These are phyloP conservation scores for Tagetes patula DNA, from an alignment of 129 eudicot genomes.

Conservation along the genomic window DNA sequence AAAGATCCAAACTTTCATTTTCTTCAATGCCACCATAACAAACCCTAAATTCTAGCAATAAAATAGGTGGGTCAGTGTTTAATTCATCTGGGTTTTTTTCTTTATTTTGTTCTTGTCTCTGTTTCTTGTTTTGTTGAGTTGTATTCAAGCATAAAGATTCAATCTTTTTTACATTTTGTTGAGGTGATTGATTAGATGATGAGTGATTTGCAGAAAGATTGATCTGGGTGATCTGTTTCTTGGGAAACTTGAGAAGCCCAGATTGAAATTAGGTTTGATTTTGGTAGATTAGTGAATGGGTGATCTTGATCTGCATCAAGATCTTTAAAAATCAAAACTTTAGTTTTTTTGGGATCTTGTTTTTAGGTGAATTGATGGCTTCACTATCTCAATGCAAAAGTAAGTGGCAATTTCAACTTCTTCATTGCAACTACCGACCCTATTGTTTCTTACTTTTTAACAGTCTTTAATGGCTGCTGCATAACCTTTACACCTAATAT, in stretches of 20 bases:
- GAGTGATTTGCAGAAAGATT: conserved; percentile 24
- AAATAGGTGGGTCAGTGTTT: conserved; percentile 25
- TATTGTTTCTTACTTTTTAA: conserved; percentile 23
- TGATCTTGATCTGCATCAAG: conserved; percentile 19
- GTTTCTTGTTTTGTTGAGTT: neutral
- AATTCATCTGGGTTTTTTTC: conserved; percentile 18
- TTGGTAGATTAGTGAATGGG: neutral
- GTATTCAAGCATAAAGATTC: conserved; percentile 20
- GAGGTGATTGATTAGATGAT: conserved; percentile 15
- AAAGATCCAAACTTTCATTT: conserved; percentile 24
- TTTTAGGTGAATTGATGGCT: conserved; percentile 25
- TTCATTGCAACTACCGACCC: conserved; percentile 32
- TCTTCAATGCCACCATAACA: conserved; percentile 26
- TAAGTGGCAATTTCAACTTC: conserved; percentile 26
- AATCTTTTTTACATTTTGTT: conserved; percentile 21
- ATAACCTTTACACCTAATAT: conserved; percentile 36
- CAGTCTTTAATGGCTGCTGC: conserved; percentile 36
- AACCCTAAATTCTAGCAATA: neutral
- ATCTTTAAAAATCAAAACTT: conserved; percentile 5
- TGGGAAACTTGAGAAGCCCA: conserved; percentile 22
- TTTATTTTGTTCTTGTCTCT: neutral
- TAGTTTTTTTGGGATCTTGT: conserved; percentile 16
- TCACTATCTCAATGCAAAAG: conserved; percentile 26
- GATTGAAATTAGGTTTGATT: conserved; percentile 28
- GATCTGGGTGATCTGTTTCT: conserved; percentile 25